Evolutionary conservation across 129 eudicot species (phyloP).

Genomic region (Escallonia rubra): DNA sequence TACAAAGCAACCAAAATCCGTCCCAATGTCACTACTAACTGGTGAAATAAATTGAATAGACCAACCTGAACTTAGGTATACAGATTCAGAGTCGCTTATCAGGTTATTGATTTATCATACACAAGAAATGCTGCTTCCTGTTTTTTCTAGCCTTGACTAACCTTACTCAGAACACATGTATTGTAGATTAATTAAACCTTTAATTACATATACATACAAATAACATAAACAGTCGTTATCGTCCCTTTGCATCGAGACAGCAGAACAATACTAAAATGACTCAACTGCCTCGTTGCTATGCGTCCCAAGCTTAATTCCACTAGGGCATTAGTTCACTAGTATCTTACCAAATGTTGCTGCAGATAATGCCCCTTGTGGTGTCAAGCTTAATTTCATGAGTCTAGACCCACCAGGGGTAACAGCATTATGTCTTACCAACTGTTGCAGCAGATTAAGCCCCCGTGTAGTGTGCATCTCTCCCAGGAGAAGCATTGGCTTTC

Average conservation of each 20-base stretch:
- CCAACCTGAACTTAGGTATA: neutral
- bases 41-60: too few relatives aligned
- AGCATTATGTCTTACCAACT: neutral
- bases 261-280: neutral
- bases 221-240: neutral
- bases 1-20: too few relatives aligned
- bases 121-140: neutral
- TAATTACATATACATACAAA: neutral
- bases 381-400: too few relatives aligned
- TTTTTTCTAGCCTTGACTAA: neutral
- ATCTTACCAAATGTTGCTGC: neutral
- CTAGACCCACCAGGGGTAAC: neutral
- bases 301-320: neutral
- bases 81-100: neutral
- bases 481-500: neutral
- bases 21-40: too few relatives aligned
- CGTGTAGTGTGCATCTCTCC: neutral
- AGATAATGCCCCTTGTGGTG: neutral
- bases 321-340: neutral
- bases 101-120: neutral
- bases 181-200: neutral
- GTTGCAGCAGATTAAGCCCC: too few relatives aligned
- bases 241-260: neutral
- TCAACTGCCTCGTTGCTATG: conserved; percentile 5
- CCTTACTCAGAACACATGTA: neutral